Evolutionary conservation across 2,329 filamentous ascomycete species (phyloP).

Genomic region (Didymella pinodella): DNA sequence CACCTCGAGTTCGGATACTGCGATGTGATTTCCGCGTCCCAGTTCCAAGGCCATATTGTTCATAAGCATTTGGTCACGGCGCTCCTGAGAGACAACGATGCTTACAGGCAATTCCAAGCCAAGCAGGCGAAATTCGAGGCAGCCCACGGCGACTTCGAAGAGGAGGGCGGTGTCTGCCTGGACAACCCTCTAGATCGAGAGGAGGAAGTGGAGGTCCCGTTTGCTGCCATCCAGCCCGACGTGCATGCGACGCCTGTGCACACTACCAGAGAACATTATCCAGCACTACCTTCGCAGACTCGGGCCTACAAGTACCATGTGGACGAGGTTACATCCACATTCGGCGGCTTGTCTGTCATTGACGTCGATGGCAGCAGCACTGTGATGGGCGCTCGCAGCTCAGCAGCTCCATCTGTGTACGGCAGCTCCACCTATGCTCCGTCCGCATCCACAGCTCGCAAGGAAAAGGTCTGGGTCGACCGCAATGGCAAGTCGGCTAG

Average conservation of each 20-base stretch:
- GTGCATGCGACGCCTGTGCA: neutral
- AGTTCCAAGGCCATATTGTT: constrained; percentile 59
- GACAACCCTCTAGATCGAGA: constrained; percentile 29
- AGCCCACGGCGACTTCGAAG: constrained; percentile 39
- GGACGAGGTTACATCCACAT: constrained; percentile 17
- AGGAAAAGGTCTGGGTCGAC: constrained; percentile 35
- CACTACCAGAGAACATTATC: constrained; percentile 22
- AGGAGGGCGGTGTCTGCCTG: constrained; percentile 37
- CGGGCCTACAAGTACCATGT: neutral
- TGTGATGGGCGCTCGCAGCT: constrained; percentile 14
- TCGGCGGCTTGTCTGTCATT: constrained; percentile 31
- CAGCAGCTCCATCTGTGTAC: neutral
- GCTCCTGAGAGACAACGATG: constrained; percentile 32
- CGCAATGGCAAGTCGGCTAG: constrained; percentile 33
- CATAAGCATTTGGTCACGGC: constrained; percentile 59
- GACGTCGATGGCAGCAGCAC: constrained; percentile 23
- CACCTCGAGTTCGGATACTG: constrained; percentile 66
- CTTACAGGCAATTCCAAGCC: constrained; percentile 35
- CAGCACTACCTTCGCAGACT: constrained; percentile 30
- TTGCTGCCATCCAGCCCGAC: constrained; percentile 39
- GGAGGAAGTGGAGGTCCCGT: constrained; percentile 29
- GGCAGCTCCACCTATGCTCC: constrained; percentile 4
- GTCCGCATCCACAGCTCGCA: constrained; percentile 16
- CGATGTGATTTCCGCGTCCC: constrained; percentile 48
- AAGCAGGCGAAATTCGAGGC: constrained; percentile 43